These are phyloP conservation scores for cucumber (Cucumis sativus) DNA, from an alignment of 306 rosid species.

Conservation along the genomic window Cucumber_9930_V3 NC_026656.2:2049001-2049500, in stretches of 20 bases:
- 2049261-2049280: background rate
- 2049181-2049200: background rate
- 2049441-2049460: background rate
- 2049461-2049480: background rate
- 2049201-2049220: background rate
- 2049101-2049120: background rate
- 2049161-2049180: background rate
- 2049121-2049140: background rate
- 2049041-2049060: background rate
- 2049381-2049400: constrained; percentile 62
- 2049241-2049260: background rate
- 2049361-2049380: constrained; percentile 49
- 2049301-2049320: background rate
- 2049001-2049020: background rate
- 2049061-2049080: background rate
- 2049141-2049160: background rate
- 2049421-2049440: constrained; percentile 16
- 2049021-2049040: background rate
- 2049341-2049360: constrained; percentile 32
- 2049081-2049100: background rate
- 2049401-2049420: constrained; percentile 92
- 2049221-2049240: background rate
- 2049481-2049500: background rate
- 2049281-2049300: background rate
- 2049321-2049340: constrained; percentile 59